Conservation (phyloP, 192 early-diverging fungal genomes). For the Cetraspora pellucida region DNA sequence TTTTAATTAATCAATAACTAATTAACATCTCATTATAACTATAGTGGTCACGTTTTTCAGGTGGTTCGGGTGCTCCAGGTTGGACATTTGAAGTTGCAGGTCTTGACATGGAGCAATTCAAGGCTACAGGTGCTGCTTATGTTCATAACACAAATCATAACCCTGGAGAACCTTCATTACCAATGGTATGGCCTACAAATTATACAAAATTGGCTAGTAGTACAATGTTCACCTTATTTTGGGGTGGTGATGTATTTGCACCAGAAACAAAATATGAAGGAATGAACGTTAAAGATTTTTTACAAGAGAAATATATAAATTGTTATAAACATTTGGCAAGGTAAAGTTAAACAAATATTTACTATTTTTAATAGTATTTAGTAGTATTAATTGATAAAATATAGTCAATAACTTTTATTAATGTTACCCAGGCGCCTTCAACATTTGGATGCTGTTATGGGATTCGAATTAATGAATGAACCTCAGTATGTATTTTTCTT, state of each 20-base stretch:
- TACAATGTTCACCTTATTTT: slow-evolving; percentile 88
- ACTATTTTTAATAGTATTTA: slow-evolving; percentile 20
- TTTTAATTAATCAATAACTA: too few species aligned
- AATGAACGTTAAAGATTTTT: slow-evolving; percentile 63
- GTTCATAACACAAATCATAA: slow-evolving; percentile 67
- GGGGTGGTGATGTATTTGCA: slow-evolving; percentile 75
- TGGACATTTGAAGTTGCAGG: slow-evolving; percentile 88
- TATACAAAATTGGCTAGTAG: slow-evolving; percentile 81
- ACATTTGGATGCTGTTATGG: slow-evolving; percentile 67
- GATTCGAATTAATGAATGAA: slow-evolving; percentile 84
- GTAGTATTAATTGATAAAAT: slow-evolving; percentile 12
- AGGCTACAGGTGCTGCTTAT: slow-evolving; percentile 76
- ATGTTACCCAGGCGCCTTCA: slow-evolving; percentile 55
- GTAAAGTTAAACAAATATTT: slow-evolving; percentile 35
- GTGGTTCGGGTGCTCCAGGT: slow-evolving; percentile 82
- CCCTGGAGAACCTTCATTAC: slow-evolving; percentile 41
- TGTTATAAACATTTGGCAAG: slow-evolving; percentile 71
- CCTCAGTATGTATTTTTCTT: slow-evolving; percentile 50
- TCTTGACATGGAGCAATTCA: slow-evolving; percentile 72
- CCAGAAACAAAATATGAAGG: slow-evolving; percentile 67
- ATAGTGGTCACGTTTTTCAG: slow-evolving; percentile 71
- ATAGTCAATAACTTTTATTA: not conserved
- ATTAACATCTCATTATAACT: not conserved
- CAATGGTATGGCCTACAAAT: slow-evolving; percentile 85
- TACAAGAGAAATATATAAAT: slow-evolving; percentile 68